Evolutionary conservation across 1,284 basidiomycete genomes (phyloP).

Genomic region (Laetiporus sulphureus): DNA sequence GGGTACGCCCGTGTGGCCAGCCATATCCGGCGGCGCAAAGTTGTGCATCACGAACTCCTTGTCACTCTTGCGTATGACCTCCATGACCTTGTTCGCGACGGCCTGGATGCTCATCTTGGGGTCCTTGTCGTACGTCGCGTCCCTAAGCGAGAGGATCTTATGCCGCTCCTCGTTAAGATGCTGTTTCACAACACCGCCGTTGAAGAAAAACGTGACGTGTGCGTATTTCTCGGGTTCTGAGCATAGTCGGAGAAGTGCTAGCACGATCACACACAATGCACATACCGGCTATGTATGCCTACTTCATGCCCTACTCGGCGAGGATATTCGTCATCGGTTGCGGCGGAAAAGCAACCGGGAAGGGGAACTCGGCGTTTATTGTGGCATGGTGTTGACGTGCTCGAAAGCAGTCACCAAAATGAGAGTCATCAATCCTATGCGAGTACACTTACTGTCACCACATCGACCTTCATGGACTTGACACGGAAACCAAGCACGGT

Average conservation of each 20-base stretch:
- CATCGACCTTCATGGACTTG: conserved; percentile 73
- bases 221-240: conserved; percentile 92
- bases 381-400: conserved; percentile 88
- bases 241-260: not conserved
- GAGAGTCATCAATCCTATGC: not conserved
- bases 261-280: not conserved
- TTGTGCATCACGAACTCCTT: conserved; percentile 94
- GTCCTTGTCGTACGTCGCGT: conserved; percentile 83
- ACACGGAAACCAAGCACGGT: conserved; percentile 75
- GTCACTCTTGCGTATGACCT: conserved; percentile 60
- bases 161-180: conserved; percentile 76
- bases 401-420: conserved; percentile 21
- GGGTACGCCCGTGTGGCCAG: conserved; percentile 86
- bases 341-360: conserved; percentile 83
- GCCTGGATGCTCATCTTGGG: conserved; percentile 83
- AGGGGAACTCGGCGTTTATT: conserved; percentile 89
- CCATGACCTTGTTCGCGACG: conserved; percentile 85
- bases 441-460: conserved; percentile 52
- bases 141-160: conserved; percentile 86
- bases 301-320: conserved; percentile 77
- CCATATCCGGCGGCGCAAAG: conserved; percentile 94
- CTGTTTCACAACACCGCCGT: conserved; percentile 89
- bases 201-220: conserved; percentile 96
- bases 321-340: conserved; percentile 88
- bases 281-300: conserved; percentile 79